Percentiles rank a stretch among this genome's conserved stretches.
Conservation (phyloP, 352 stramenopile species). For the Thalassiosira delicatula region DNA sequence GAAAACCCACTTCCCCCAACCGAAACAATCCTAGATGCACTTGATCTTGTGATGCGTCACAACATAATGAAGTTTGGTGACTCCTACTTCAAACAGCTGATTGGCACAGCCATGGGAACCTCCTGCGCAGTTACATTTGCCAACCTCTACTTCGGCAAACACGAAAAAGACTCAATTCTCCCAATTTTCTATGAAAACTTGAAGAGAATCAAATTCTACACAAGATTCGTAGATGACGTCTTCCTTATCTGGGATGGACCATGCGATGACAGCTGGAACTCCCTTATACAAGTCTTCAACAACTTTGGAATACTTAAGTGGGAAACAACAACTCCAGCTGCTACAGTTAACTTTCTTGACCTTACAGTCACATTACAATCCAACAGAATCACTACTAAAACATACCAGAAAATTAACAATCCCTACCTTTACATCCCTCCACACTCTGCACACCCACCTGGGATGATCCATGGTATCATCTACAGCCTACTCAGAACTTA, state of each 20-base stretch:
- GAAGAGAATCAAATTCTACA: too few relatives aligned
- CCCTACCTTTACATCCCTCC: neutral
- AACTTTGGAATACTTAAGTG: neutral
- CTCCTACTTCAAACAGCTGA: conserved; percentile 31
- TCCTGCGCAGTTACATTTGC: conserved; percentile 12
- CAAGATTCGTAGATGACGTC: too few relatives aligned
- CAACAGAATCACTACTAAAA: neutral
- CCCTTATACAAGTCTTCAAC: too few relatives aligned
- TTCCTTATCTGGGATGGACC: too few relatives aligned
- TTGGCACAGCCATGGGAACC: conserved; percentile 37
- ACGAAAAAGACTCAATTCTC: conserved; percentile 15
- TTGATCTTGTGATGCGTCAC: conserved; percentile 14
- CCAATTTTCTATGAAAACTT: too few relatives aligned
- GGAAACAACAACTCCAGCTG: neutral
- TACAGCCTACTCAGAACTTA: neutral
- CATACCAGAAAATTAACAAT: neutral
- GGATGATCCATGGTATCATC: neutral
- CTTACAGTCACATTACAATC: neutral
- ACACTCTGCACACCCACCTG: neutral
- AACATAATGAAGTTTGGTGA: conserved; percentile 39
- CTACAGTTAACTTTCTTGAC: neutral
- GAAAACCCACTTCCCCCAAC: neutral
- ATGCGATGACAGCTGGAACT: too few relatives aligned
- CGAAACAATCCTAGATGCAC: neutral
- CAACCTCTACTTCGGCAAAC: conserved; percentile 14